Evolutionary conservation across 257 asterid genomes (phyloP).

Genomic region (Schizonepeta tenuifolia): DNA sequence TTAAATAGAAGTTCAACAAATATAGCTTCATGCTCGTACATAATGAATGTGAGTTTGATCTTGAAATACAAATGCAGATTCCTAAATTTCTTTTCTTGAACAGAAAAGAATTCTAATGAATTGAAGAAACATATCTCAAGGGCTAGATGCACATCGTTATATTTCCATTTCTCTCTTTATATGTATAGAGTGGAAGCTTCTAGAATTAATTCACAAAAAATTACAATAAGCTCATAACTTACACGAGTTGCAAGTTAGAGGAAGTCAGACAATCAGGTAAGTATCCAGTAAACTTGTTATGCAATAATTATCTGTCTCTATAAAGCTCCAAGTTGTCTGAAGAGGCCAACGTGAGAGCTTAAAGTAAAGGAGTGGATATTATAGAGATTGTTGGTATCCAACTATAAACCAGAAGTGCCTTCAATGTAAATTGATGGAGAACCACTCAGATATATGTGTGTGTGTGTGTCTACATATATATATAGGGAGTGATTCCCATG

Average conservation of each 20-base stretch:
- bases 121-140: not conserved
- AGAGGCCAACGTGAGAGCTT: no score
- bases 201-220: constrained; percentile 12
- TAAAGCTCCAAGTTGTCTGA: no score
- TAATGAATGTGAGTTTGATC: not conserved
- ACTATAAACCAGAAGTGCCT: no score
- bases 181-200: not conserved
- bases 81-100: not conserved
- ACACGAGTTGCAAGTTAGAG: constrained; percentile 80
- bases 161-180: not conserved
- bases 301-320: no score
- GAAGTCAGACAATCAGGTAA: constrained; percentile 85
- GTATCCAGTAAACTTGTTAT: no score
- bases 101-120: not conserved
- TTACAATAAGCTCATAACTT: constrained; percentile 43
- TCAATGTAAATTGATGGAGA: no score
- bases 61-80: not conserved
- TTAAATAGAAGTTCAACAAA: not conserved
- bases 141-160: not conserved
- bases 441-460: no score
- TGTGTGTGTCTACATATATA: no score
- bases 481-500: no score
- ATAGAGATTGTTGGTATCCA: no score
- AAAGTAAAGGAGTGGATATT: no score
- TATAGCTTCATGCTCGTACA: not conserved